phyloP scores from a whole-genome alignment of 176 grass and related monocot species.

The Musa itinerans region DNA sequence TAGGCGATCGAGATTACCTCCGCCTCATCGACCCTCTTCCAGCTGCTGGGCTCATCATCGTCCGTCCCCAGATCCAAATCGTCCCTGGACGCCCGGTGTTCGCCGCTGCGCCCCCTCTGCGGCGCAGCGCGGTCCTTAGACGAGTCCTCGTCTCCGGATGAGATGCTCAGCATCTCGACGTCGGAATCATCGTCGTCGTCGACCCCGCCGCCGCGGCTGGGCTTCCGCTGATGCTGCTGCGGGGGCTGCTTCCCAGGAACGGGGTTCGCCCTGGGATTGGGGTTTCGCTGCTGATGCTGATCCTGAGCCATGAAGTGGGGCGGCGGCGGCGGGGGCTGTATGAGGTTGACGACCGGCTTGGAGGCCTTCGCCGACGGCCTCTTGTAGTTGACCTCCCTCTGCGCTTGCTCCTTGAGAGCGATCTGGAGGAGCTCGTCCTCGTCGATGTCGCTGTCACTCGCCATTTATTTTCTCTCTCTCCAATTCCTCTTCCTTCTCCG shows the following conservation, averaged over 20 bases:
- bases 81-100: constrained; percentile 46
- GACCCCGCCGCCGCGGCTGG: constrained; percentile 43
- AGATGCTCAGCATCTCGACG: constrained; percentile 89
- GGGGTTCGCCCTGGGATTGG: constrained; percentile 7
- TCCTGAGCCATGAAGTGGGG: constrained; percentile 16
- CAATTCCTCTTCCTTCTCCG: not conserved
- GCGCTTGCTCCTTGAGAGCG: constrained; percentile 83
- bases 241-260: constrained; percentile 2
- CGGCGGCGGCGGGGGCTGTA: constrained; percentile 41
- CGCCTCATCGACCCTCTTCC: constrained; percentile 93
- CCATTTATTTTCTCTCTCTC: constrained; percentile 22
- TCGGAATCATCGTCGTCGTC: constrained; percentile 95
- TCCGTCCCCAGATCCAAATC: constrained; percentile 59
- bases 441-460: constrained; percentile 87
- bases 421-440: constrained; percentile 99
- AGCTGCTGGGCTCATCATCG: constrained; percentile 85
- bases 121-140: constrained; percentile 49
- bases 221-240: constrained; percentile 33
- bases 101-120: constrained; percentile 33
- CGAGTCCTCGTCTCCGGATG: constrained; percentile 83
- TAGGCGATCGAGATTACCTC: constrained; percentile 46
- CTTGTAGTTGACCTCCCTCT: constrained; percentile 86
- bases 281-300: constrained; percentile 14
- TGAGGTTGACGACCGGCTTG: constrained; percentile 92
- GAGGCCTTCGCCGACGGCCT: constrained; percentile 35